Evolutionary conservation across 2,329 filamentous ascomycete species (phyloP).

Genomic region (Lasiodiplodia hormozganensis): DNA sequence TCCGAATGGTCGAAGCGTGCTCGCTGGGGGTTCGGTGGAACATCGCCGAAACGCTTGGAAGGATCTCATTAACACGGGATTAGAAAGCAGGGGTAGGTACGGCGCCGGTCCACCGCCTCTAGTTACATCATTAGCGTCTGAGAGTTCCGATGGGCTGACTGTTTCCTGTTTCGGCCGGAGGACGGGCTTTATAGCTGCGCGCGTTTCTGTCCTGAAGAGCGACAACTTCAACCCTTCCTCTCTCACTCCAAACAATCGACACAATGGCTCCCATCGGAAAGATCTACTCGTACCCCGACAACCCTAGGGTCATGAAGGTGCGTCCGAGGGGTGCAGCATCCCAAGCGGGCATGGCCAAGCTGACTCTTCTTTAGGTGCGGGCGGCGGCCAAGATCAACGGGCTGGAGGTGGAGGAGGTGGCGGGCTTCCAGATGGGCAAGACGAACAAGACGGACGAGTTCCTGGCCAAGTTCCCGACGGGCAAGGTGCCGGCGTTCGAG

Average conservation of each 20-base stretch:
- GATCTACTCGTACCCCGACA: constrained; percentile 32
- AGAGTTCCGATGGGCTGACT: background rate
- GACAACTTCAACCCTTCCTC: background rate
- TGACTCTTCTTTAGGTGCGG: constrained; percentile 24
- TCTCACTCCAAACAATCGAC: background rate
- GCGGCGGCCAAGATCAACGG: constrained; percentile 36
- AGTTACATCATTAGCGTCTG: background rate
- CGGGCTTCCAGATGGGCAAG: constrained; percentile 51
- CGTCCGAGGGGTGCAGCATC: background rate
- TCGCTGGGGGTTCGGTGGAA: constrained; percentile 1
- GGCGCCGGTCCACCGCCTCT: background rate
- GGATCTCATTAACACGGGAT: constrained; percentile 1
- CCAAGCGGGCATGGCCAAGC: background rate
- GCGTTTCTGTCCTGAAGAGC: background rate
- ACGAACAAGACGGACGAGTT: constrained; percentile 56
- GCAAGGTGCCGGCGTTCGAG: constrained; percentile 60
- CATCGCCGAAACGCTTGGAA: constrained; percentile 22
- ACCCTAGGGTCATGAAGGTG: constrained; percentile 32
- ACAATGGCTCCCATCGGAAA: constrained; percentile 35
- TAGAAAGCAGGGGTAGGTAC: background rate
- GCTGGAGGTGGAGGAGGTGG: constrained; percentile 39
- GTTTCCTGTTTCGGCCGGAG: background rate
- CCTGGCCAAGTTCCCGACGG: constrained; percentile 59
- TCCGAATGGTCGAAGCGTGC: background rate
- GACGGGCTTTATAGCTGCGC: background rate